These are phyloP conservation scores for Blastobotrys arbuscula DNA, from an alignment of 1,139 yeast species.

Conservation along the genomic window DNA sequence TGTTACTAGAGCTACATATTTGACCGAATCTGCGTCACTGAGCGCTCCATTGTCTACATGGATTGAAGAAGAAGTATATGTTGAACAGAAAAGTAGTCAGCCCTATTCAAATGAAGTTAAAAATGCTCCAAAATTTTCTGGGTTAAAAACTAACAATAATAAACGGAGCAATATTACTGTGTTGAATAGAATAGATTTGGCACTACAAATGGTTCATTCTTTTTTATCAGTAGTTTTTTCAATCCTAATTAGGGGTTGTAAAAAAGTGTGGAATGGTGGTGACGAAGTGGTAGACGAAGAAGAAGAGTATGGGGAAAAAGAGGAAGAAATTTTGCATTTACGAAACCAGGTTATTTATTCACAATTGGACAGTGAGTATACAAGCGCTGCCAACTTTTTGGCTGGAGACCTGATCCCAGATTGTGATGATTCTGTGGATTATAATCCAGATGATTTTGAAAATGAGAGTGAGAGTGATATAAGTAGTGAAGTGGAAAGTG, in stretches of 20 bases:
- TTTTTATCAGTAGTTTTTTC: constrained; percentile 12
- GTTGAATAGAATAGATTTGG: constrained; percentile 17
- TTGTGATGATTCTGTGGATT: constrained; percentile 25
- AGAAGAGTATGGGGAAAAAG: constrained; percentile 8
- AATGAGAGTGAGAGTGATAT: constrained; percentile 16
- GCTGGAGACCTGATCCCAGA: constrained; percentile 25
- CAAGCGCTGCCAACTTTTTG: constrained; percentile 20
- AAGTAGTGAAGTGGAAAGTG: constrained; percentile 18
- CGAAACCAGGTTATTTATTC: constrained; percentile 19
- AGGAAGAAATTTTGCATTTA: constrained; percentile 13
- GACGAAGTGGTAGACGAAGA: constrained; percentile 1
- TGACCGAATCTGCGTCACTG: constrained; percentile 52
- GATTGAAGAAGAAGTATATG: constrained; percentile 39
- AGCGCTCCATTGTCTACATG: constrained; percentile 51
- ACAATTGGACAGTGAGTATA: constrained; percentile 16
- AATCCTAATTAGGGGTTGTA: not conserved
- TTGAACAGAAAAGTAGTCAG: not conserved
- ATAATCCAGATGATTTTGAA: constrained; percentile 19
- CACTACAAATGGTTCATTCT: constrained; percentile 20
- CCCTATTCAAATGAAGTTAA: constrained; percentile 21
- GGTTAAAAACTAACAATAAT: not conserved
- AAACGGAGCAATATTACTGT: not conserved
- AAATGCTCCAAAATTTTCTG: not conserved
- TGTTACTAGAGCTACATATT: constrained; percentile 61
- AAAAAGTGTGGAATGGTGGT: constrained; percentile 10